Evolutionary conservation across 1,284 basidiomycete species (phyloP).

Genomic region (Flammula alnicola): DNA sequence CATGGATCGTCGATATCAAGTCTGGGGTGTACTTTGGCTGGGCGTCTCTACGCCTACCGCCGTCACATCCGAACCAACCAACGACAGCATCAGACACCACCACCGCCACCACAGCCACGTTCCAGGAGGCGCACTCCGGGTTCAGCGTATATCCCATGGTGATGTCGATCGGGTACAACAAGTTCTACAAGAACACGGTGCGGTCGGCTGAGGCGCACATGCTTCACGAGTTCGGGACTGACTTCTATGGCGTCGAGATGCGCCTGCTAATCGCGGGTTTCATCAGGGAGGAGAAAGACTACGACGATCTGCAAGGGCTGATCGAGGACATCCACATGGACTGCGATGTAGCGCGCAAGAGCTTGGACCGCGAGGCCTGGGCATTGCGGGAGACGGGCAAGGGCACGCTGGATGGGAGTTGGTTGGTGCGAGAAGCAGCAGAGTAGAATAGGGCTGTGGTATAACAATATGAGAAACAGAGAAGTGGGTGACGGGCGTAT

Average conservation of each 20-base stretch:
- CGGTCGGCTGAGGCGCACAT: constrained; percentile 32
- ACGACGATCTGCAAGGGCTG: constrained; percentile 22
- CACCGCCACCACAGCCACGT: constrained; percentile 6
- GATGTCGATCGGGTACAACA: constrained; percentile 31
- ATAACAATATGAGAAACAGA: too few relatives aligned
- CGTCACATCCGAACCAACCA: constrained; percentile 23
- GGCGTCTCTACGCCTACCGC: constrained; percentile 29
- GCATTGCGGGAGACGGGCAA: constrained; percentile 30
- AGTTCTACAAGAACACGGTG: constrained; percentile 26
- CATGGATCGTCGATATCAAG: constrained; percentile 28
- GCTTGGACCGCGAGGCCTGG: constrained; percentile 30
- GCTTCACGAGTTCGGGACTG: constrained; percentile 28
- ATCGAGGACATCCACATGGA: constrained; percentile 30
- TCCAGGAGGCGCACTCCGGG: constrained; percentile 6
- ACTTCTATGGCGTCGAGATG: constrained; percentile 33
- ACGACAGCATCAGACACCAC: constrained; percentile 16
- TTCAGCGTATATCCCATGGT: constrained; percentile 32
- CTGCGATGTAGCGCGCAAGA: constrained; percentile 31
- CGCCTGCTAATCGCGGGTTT: constrained; percentile 27
- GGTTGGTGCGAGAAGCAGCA: constrained; percentile 26
- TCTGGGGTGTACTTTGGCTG: constrained; percentile 34
- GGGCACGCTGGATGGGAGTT: constrained; percentile 32
- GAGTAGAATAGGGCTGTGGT: too few relatives aligned
- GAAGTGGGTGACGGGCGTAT: too few relatives aligned
- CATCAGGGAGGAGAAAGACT: constrained; percentile 31